These are phyloP conservation scores for Apium graveolens DNA, from an alignment of 129 eudicot genomes.

Conservation along the genomic window DNA sequence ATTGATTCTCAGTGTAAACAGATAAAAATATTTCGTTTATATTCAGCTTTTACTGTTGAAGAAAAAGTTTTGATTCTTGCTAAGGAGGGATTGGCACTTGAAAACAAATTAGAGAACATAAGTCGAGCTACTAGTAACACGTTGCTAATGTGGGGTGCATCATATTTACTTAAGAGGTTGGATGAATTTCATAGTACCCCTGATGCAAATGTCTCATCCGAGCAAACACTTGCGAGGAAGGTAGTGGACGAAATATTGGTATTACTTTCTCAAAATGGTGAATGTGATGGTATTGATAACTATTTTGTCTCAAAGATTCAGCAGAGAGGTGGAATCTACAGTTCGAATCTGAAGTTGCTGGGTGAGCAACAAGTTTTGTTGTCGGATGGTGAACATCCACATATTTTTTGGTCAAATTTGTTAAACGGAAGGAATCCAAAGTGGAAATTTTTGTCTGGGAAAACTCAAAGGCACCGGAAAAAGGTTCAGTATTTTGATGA, in stretches of 20 bases:
- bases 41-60: conserved; percentile 66
- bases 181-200: conserved; percentile 50
- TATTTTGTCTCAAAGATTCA: conserved; percentile 38
- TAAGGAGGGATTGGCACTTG: conserved; percentile 39
- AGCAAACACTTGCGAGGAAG: conserved; percentile 25
- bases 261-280: conserved; percentile 26
- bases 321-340: conserved; percentile 32
- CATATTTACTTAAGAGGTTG: conserved; percentile 43
- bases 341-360: conserved; percentile 29
- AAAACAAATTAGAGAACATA: conserved; percentile 35
- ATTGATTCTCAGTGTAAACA: conserved; percentile 47
- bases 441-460: conserved; percentile 51
- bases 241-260: conserved; percentile 41
- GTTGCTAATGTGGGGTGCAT: conserved; percentile 80
- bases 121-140: conserved; percentile 36
- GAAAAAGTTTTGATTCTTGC: conserved; percentile 61
- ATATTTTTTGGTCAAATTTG: conserved; percentile 62
- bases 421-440: conserved; percentile 48
- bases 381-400: conserved; percentile 44
- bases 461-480: conserved; percentile 61
- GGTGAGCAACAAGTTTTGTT: conserved; percentile 38
- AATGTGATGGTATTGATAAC: conserved; percentile 8
- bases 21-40: conserved; percentile 64
- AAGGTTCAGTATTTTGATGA: conserved; percentile 38
- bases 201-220: conserved; percentile 20